Base-by-base conservation (phyloP, 2,329 filamentous ascomycete species). In the Xylaria sp. region DNA sequence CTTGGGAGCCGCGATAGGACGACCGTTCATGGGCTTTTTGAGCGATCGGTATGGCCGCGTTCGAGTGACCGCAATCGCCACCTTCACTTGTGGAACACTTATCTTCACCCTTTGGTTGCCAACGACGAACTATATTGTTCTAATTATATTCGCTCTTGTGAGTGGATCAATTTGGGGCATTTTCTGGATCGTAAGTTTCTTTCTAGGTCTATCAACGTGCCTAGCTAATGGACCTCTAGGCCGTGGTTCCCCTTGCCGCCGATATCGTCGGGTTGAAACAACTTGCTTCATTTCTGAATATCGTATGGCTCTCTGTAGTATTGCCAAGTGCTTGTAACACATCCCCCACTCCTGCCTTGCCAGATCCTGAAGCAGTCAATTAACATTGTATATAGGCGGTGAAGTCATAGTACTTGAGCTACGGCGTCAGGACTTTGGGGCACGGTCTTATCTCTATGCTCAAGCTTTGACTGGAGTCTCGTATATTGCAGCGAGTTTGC, bases 41-140 rank as follows among this genome's bases (percentile, higher is more conserved):
- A 66, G 64, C 46, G 58, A 62, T n/a, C 25, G 31, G 23, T 50
- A 23, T 10, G 57, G 58, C 28, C 64, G 64, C 15, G 51, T 66
- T 2, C 41, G 57, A 23, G 58, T 66, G 1, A 58, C 64, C 7
- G 64, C 28, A 18, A 31, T 66, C n/a, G 31, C 58, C 15, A 66
- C 64, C 4, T 57, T 56, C 10, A 34, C n/a, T 18, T 66, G 64
- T 15, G 51, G 57, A 15, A 23, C 57, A 23, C 57, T 66, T 23
- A 23, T 62, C 7, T 62, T 66, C 23, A 18, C 28, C 2, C 58
- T 66, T 7, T 62, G 64, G 58, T 13, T 62, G 5, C 39, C 51
- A 18, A 56, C 28, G 3, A 66, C 51, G 1, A 18, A 54, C 18
- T 66, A 62, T 20, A 7, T 1, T 1, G 28, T 20, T 3, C 18